These are phyloP conservation scores for Trametes sanguinea DNA, from an alignment of 768 basidiomycete genomes.

Conservation along the genomic window DNA sequence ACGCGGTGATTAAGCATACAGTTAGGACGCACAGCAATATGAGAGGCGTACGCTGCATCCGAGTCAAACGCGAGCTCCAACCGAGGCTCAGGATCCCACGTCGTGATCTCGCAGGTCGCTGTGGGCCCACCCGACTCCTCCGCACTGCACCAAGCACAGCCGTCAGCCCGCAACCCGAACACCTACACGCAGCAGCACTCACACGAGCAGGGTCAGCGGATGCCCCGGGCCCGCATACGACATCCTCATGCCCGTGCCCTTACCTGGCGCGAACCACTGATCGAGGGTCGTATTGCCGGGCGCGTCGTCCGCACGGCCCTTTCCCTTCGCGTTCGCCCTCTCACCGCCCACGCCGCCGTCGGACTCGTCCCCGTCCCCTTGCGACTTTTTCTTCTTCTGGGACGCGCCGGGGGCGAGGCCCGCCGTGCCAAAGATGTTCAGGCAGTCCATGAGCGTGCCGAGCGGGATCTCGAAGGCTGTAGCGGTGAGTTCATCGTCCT, in stretches of 20 bases:
- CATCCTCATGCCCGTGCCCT: slow-evolving; percentile 84
- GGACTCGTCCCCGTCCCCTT: slow-evolving; percentile 47
- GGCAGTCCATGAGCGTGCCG: slow-evolving; percentile 80
- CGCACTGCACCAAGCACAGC: slow-evolving; percentile 45
- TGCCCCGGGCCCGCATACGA: slow-evolving; percentile 77
- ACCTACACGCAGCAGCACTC: not conserved
- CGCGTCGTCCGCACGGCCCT: slow-evolving; percentile 33
- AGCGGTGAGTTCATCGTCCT: slow-evolving; percentile 15
- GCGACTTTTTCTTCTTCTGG: slow-evolving; percentile 51
- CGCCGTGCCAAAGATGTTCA: slow-evolving; percentile 93
- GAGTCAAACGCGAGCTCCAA: slow-evolving; percentile 79
- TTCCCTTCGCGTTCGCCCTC: slow-evolving; percentile 29
- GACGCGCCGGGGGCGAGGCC: slow-evolving; percentile 31
- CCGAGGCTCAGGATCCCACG: slow-evolving; percentile 80
- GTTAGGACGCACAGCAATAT: not conserved
- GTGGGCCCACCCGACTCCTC: slow-evolving; percentile 82
- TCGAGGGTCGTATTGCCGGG: slow-evolving; percentile 46
- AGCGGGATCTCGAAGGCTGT: slow-evolving; percentile 82
- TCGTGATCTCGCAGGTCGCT: slow-evolving; percentile 84
- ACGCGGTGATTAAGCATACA: not conserved
- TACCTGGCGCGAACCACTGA: slow-evolving; percentile 59
- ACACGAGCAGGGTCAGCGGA: slow-evolving; percentile 81
- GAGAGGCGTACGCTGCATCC: slow-evolving; percentile 52
- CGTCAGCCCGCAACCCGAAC: not conserved
- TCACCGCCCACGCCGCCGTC: slow-evolving; percentile 40